Conservation (phyloP, 805 yeast genomes). For the Candida vartiovaarae region DNA sequence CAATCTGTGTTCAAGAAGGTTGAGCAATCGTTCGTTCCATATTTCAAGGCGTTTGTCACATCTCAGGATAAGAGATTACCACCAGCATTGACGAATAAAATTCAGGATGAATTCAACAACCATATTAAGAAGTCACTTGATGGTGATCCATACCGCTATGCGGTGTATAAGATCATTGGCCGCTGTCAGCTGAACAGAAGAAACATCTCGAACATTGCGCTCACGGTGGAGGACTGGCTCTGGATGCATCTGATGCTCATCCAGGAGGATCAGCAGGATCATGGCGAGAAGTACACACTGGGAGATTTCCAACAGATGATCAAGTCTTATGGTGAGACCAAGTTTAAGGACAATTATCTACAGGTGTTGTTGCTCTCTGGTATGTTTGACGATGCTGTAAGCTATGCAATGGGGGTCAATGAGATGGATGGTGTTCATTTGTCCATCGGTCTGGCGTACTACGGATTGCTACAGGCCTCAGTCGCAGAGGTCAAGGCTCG, state of each 20-base stretch:
- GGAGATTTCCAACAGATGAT: constrained; percentile 68
- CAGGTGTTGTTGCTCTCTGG: constrained; percentile 73
- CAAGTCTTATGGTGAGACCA: constrained; percentile 62
- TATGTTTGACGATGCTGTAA: constrained; percentile 72
- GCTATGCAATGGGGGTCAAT: constrained; percentile 50
- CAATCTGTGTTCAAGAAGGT: constrained; percentile 72
- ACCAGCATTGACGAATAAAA: constrained; percentile 56
- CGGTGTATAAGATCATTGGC: constrained; percentile 89
- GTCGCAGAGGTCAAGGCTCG: constrained; percentile 27
- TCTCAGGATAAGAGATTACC: constrained; percentile 51
- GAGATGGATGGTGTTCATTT: constrained; percentile 88
- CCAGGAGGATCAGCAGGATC: constrained; percentile 44
- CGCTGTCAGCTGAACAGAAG: constrained; percentile 68
- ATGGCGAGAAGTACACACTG: constrained; percentile 59
- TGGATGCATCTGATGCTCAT: constrained; percentile 86
- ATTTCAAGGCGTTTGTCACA: constrained; percentile 62
- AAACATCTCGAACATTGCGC: constrained; percentile 57
- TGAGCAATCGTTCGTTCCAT: constrained; percentile 77
- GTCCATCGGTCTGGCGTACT: constrained; percentile 72
- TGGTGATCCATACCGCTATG: constrained; percentile 85
- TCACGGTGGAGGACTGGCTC: constrained; percentile 91
- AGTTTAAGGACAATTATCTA: constrained; percentile 66
- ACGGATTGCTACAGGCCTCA: constrained; percentile 56
- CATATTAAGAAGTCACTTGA: constrained; percentile 61
- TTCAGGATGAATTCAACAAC: constrained; percentile 77